Base-by-base conservation (phyloP, 257 asterid genomes). In the Nicotiana obtusifolia region DNA sequence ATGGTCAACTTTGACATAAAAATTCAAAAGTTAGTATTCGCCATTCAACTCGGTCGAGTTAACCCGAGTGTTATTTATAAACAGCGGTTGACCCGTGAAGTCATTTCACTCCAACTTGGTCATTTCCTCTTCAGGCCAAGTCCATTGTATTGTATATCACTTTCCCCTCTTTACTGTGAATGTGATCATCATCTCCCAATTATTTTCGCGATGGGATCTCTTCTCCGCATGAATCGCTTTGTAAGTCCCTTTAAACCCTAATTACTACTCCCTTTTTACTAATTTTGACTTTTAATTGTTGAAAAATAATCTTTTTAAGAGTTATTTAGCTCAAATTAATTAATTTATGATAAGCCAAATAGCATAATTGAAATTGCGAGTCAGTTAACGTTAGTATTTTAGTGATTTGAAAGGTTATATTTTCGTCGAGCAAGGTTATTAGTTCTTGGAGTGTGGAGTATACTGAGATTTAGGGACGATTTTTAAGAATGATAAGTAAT, bases 191-290 rank as follows among this genome's bases (percentile, higher is more conserved):
- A 30, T 4, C 33, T 5, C 6, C 10, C 31, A 11, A n/a, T 37
- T 37, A n/a, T 37, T 69, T 8, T 26, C 44, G 15, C 1, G 41
- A 73, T 73, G 79, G 79, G 79, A 73, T 73, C 79, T 73, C 61
- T 73, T 47, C 79, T 14, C 1, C 62, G 79, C 22, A 73, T 73
- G 79, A 73, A 73, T 73, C 79, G 79, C 41, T 61, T 73, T 73
- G 79, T 73, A 73, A 73, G 79, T 73, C 1, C 7, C 78, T 16
- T 15, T 73, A 22, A 22, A 47, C 37, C 61, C 79, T 73, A 73
- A 52, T 52, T 52, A 73, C 41, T 47, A 49, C 24, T 44, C 15
- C 4, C 11, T 37, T 37, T 35, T n/a, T 35, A 64, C 35, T 19
- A 44, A n/a, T 7, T 37, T 69, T 71, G 59, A 71, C 78, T 69